Base-by-base conservation (phyloP, 169 alveolate species). In the Plasmodium chabaudi region DNA sequence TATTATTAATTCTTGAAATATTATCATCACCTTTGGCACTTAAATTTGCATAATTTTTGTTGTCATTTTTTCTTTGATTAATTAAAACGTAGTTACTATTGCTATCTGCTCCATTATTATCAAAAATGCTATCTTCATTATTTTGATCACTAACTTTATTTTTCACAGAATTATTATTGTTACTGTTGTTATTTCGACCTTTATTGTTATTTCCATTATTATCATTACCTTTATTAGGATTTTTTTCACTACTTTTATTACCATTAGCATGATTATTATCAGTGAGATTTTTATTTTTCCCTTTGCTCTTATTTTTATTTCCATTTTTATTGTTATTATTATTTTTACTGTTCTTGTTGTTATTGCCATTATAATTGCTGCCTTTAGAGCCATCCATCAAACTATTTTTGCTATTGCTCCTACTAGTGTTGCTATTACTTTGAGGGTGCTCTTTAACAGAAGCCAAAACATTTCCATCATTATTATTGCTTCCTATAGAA, bases 11-110 rank as follows among this genome's bases (percentile, higher is more conserved):
- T 53, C 63, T 60, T 9, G 89, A 25, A 19, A 27, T 49, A 67
- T 46, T 61, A 56, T 67, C 82, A 17, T 47, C 67, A 10, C 39
- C 82, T 44, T 67, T 82, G 19, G 56, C 46, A 53, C 42, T 34
- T 34, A 60, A 15, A 63, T 67, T 82, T 15, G 44, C 9, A 13
- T 34, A 67, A 21, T 42, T 46, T 27, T 17, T 82, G 46, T 56
- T 82, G 7, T 72, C 69, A 82, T 60, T 67, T 65, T 82, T 68
- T 82, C 63, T 68, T 34, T 56, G 79, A 49, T 47, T 82, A 67
- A 34, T 34, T 67, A 60, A 6, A 34, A 15, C 61, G 6, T 60
- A 61, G 25, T 47, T 60, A 67, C 56, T 53, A 34, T 17, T 65
- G 42, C 39, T 69, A 15, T 12, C n/a, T 46, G 39, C 47, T 9